Evolutionary conservation across 2,329 filamentous ascomycete species (phyloP).

Genomic region (Phyllosticta citriasiana): DNA sequence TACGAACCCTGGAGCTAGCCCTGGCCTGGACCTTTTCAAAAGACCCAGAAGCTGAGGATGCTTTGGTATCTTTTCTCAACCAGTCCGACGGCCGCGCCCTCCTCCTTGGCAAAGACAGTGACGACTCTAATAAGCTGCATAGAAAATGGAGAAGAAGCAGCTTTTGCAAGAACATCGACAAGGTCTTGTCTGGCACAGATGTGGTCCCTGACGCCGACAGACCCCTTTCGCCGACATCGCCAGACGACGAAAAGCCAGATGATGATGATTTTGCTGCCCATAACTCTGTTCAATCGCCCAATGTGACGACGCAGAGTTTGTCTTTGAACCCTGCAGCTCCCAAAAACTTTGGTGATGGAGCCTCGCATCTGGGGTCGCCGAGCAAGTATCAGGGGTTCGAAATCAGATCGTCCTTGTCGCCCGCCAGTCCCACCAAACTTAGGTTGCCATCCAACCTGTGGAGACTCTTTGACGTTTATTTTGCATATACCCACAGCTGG

Average conservation of each 20-base stretch:
- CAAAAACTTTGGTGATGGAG: neutral
- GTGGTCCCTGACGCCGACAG: conserved; percentile 10
- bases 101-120: conserved; percentile 42
- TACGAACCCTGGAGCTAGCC: conserved; percentile 60
- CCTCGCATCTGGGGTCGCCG: neutral
- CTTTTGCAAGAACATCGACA: conserved; percentile 53
- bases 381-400: neutral
- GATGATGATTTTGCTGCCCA: neutral
- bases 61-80: conserved; percentile 46
- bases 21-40: conserved; percentile 57
- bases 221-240: conserved; percentile 13
- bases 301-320: neutral
- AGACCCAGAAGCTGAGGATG: conserved; percentile 49
- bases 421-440: conserved; percentile 12
- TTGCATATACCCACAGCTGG: conserved; percentile 68
- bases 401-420: neutral
- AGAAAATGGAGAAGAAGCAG: conserved; percentile 53
- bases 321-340: neutral
- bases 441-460: conserved; percentile 46
- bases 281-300: neutral
- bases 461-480: conserved; percentile 60
- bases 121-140: conserved; percentile 48
- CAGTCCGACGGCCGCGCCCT: conserved; percentile 37
- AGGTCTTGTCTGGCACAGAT: conserved; percentile 43
- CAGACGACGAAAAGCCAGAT: conserved; percentile 8